Percentiles rank a stretch among this genome's conserved stretches.
Conservation (phyloP, 371 early-diverging fungal genomes). For the Mucor indicus region DNA sequence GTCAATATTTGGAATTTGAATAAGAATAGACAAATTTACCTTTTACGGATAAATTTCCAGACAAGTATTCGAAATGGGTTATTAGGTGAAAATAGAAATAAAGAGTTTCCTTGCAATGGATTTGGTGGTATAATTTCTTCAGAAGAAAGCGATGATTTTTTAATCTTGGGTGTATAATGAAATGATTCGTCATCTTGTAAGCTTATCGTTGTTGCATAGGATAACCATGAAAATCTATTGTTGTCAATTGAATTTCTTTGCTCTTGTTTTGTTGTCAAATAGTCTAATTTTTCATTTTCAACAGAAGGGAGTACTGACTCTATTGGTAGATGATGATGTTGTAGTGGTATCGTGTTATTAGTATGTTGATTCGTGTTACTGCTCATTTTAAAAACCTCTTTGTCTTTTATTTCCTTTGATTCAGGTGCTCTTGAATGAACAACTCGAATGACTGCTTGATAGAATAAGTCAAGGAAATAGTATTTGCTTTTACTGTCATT, state of each 20-base stretch:
- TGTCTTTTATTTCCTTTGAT: conserved; percentile 6
- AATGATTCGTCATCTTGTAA: not conserved
- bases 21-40: conserved; percentile 18
- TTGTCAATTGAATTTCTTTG: not conserved
- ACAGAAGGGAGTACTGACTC: too few relatives aligned
- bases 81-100: conserved; percentile 24
- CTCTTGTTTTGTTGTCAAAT: too few relatives aligned
- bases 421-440: conserved; percentile 35
- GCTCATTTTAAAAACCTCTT: conserved; percentile 8
- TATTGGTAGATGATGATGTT: too few relatives aligned
- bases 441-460: conserved; percentile 33
- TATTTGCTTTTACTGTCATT: conserved; percentile 8
- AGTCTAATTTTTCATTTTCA: too few relatives aligned
- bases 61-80: conserved; percentile 22
- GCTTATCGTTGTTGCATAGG: not conserved
- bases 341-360: not conserved
- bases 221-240: conserved; percentile 15
- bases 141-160: not conserved
- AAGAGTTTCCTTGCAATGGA: conserved; percentile 28
- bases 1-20: not conserved
- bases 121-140: conserved; percentile 1
- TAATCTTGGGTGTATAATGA: not conserved
- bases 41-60: conserved; percentile 37
- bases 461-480: conserved; percentile 12
- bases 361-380: too few relatives aligned